These are phyloP conservation scores for Dioscorea alata DNA, from an alignment of 106 monocot species.

Conservation along the genomic window DNA sequence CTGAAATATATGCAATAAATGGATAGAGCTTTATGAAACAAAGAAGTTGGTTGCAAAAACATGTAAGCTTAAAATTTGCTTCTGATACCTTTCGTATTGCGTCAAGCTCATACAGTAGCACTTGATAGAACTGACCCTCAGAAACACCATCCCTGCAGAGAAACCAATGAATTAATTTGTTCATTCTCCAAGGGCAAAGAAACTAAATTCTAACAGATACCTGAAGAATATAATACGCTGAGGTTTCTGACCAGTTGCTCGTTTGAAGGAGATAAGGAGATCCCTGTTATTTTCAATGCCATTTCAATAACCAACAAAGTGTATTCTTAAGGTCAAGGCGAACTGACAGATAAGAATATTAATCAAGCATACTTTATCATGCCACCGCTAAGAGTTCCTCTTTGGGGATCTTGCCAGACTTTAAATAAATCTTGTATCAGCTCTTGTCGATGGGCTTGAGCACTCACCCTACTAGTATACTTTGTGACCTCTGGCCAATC, in stretches of 20 bases:
- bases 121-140: constrained; percentile 97
- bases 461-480: constrained; percentile 86
- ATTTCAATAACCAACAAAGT: neutral
- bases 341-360: too few relatives aligned
- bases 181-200: too few relatives aligned
- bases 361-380: constrained; percentile 67
- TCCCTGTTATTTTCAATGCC: constrained; percentile 41
- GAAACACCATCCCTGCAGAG: constrained; percentile 85
- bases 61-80: neutral
- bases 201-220: constrained; percentile 11
- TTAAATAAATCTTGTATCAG: constrained; percentile 88
- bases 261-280: constrained; percentile 82
- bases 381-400: constrained; percentile 71
- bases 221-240: constrained; percentile 96
- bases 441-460: constrained; percentile 94
- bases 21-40: too few relatives aligned
- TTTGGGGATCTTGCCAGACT: constrained; percentile 64
- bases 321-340: too few relatives aligned
- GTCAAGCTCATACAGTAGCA: constrained; percentile 81
- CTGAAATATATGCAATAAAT: constrained; percentile 15
- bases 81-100: constrained; percentile 73
- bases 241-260: constrained; percentile 84
- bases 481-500: constrained; percentile 99
- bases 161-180: neutral
- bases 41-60: too few relatives aligned